Base-by-base conservation (phyloP, 176 grass and related monocot genomes). In the Carex kokanica region DNA sequence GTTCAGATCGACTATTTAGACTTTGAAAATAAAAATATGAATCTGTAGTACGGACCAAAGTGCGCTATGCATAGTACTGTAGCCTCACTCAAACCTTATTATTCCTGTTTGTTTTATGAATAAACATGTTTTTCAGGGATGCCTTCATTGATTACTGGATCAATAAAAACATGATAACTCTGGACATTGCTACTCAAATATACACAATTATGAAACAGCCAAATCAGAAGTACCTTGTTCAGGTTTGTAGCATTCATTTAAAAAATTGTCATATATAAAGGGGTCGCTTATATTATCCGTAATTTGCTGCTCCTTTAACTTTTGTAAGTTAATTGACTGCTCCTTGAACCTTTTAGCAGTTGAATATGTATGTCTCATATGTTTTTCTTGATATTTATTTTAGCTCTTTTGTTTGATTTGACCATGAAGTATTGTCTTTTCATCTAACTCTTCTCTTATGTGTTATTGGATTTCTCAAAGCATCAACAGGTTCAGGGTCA, bases 131-230 rank as follows among this genome's bases (percentile, higher is more conserved):
- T 89, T 88, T 74, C 84, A 99, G 96, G 89, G 89, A 93, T 51
- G 89, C 96, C 27, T 99, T 93, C 45, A 79, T 92, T 71, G 89
- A 95, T 84, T 95, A 81, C 88, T 95, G 93, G 96, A 86, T 99
- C 27, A 93, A 94, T 67, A 91, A 87, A 83, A 99, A 99, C 82
- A 83, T 95, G 89, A 93, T 99, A 87, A 95, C 75, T 21, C 81
- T 90, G 91, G 93, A 99, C 49, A 87, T 67, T 64, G 84, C 89
- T 83, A 93, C 89, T 53, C 96, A 95, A 89, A 94, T 92, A 81
- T 99, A 87, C 77, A 86, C 69, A 64, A 91, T 95, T 79, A 66
- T 99, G 78, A 99, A 99, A 91, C 88, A 99, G 74, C 64, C 86
- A 53, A 64, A 92, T 54, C 78, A 8, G 49, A 87, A 90, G 38